A percentile compares a stretch with the other conserved stretches of the same genome.
These are phyloP conservation scores for Groenewaldozyma auringiensis DNA, from an alignment of 1,139 yeast species.

Conservation along the genomic window DNA sequence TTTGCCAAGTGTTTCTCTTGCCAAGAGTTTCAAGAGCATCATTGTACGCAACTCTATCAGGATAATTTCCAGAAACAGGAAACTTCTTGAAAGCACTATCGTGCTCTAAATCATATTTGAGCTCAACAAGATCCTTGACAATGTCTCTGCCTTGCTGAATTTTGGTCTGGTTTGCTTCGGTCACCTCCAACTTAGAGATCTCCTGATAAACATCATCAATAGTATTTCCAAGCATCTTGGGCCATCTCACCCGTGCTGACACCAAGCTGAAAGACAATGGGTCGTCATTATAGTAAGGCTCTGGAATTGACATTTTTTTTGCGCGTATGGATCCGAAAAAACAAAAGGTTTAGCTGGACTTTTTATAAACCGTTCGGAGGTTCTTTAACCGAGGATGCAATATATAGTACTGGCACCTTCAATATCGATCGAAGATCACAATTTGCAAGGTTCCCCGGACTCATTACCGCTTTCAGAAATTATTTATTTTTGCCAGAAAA, in stretches of 20 bases:
- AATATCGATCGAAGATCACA: neutral
- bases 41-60: constrained; percentile 30
- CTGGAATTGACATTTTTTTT: constrained; percentile 18
- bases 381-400: no score
- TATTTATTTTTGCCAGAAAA: neutral
- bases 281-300: constrained; percentile 50
- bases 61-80: constrained; percentile 15
- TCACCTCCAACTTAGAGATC: constrained; percentile 21
- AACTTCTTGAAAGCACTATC: constrained; percentile 23
- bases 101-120: constrained; percentile 30
- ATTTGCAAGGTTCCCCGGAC: neutral
- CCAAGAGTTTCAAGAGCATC: constrained; percentile 36
- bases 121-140: constrained; percentile 29
- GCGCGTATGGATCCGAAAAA: no score
- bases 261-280: constrained; percentile 69
- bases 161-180: constrained; percentile 23
- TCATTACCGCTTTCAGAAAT: constrained; percentile 5
- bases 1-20: constrained; percentile 51
- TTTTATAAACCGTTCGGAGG: no score
- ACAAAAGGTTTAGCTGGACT: no score
- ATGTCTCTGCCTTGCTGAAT: constrained; percentile 32
- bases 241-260: constrained; percentile 83
- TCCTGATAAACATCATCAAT: constrained; percentile 49
- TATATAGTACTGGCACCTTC: no score
- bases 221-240: constrained; percentile 62